Percentiles rank a stretch among this genome's conserved stretches.
These are phyloP conservation scores for Alternaria conjuncta DNA, from an alignment of 2,329 filamentous ascomycete species.

Conservation along the genomic window DNA sequence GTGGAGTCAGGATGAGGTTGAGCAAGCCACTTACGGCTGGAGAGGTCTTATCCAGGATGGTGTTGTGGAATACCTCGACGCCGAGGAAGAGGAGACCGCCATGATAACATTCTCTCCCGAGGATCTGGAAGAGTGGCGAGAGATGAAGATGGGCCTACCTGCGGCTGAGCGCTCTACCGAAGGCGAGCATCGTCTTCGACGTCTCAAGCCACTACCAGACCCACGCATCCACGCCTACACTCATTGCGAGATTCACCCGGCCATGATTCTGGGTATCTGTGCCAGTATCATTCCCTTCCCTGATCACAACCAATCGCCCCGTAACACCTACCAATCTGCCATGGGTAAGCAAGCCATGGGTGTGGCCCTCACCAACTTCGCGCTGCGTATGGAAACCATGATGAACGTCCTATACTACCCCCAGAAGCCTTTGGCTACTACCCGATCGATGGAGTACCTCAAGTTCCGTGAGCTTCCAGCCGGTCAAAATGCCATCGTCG, in stretches of 20 bases:
- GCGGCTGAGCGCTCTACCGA: slow-evolving; percentile 56
- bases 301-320: slow-evolving; percentile 97
- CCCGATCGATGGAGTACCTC: slow-evolving; percentile 96
- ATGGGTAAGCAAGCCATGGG: slow-evolving; percentile 99
- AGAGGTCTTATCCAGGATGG: slow-evolving; percentile 81
- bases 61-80: slow-evolving; percentile 94
- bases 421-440: slow-evolving; percentile 95
- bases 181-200: slow-evolving; percentile 77
- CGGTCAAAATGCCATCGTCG: slow-evolving; percentile 97
- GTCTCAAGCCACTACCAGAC: slow-evolving; percentile 87
- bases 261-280: slow-evolving; percentile 98
- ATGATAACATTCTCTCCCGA: slow-evolving; percentile 99
- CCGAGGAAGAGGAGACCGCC: slow-evolving; percentile 96
- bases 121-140: slow-evolving; percentile 72
- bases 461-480: slow-evolving; percentile 97
- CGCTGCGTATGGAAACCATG: slow-evolving; percentile 98
- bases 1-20: slow-evolving; percentile 66
- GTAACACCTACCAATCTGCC: slow-evolving; percentile 98
- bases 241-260: slow-evolving; percentile 98
- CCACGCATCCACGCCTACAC: slow-evolving; percentile 91
- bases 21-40: slow-evolving; percentile 78
- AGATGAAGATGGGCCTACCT: slow-evolving; percentile 53
- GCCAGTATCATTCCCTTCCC: slow-evolving; percentile 99
- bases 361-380: slow-evolving; percentile 96
- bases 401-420: slow-evolving; percentile 99